phyloP scores from a whole-genome alignment of 1,284 basidiomycete genomes.

The Xerocomus nothofagi region DNA sequence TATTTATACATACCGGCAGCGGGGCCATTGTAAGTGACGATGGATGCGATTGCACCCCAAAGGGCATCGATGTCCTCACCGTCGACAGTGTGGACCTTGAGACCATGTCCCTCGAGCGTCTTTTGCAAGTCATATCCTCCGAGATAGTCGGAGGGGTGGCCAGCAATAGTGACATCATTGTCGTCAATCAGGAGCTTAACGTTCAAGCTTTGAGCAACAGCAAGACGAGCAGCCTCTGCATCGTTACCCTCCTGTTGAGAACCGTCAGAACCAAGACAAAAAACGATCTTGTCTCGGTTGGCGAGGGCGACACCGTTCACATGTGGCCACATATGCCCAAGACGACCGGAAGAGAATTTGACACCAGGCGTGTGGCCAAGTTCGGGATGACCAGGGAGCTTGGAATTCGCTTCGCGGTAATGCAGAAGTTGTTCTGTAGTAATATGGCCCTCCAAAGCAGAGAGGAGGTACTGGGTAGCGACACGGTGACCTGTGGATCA shows the following conservation, averaged over 20 bases:
- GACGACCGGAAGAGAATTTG: slow-evolving; percentile 84
- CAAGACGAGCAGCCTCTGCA: slow-evolving; percentile 82
- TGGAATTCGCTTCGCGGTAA: slow-evolving; percentile 81
- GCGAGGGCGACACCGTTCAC: slow-evolving; percentile 83
- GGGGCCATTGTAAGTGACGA: slow-evolving; percentile 66
- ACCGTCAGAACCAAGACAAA: slow-evolving; percentile 83
- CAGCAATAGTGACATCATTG: slow-evolving; percentile 86
- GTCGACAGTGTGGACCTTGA: slow-evolving; percentile 68
- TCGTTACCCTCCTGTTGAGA: slow-evolving; percentile 89
- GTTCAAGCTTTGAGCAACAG: slow-evolving; percentile 77
- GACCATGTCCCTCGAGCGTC: slow-evolving; percentile 77
- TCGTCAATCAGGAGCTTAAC: slow-evolving; percentile 85
- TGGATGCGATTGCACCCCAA: slow-evolving; percentile 61
- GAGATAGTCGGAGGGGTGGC: slow-evolving; percentile 81
- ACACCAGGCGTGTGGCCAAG: slow-evolving; percentile 82
- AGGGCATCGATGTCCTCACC: slow-evolving; percentile 79
- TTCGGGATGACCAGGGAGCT: slow-evolving; percentile 84
- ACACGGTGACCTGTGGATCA: slow-evolving; percentile 73
- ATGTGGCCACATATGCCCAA: slow-evolving; percentile 81
- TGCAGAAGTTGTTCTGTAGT: slow-evolving; percentile 75
- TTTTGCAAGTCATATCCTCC: slow-evolving; percentile 70
- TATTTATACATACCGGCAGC: slow-evolving; percentile 56
- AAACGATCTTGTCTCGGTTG: slow-evolving; percentile 72
- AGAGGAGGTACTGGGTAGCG: slow-evolving; percentile 80
- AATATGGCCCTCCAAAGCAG: slow-evolving; percentile 71